Base-by-base conservation (phyloP, 2,329 filamentous ascomycete species). In the Fusarium siculi region DNA sequence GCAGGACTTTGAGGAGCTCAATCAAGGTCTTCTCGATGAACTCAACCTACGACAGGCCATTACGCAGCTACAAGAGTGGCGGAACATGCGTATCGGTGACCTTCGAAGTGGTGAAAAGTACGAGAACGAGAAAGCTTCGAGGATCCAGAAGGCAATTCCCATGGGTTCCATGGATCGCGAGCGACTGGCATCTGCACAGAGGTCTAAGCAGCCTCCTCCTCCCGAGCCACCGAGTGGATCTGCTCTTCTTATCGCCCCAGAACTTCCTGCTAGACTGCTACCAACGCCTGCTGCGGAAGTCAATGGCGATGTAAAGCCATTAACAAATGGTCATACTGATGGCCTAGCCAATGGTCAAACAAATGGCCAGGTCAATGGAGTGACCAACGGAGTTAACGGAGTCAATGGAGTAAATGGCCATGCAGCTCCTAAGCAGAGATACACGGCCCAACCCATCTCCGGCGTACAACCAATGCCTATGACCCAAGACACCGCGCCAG, bases 41-140 rank as follows among this genome's bases (percentile, higher is more conserved):
- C 90, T 96, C 72, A 97, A 97, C 75, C 85, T 99, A 23, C 91
- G 96, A 5, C 92, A 97, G 79, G 96, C 96, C 42, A 97, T 99
- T 66, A 74, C 88, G 0, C 96, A 98, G 80, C 86, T 99, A 6
- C 96, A 98, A 79, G 96, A 98, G 78, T 99, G 96, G 96, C 91
- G 96, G 37, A 89, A 89, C 52, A 90, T 94, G 83, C 91, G 92
- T 25, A 96, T 99, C 69, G 93, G 92, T 2, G 95, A 97, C 71
- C 87, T 99, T 16, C 91, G 92, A 63, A 91, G 91, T 30, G 96
- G 96, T 36, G 94, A 97, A 80, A 97, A 96, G 80, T 99, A 96
- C 79, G 96, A 99, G 82, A 86, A 90, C 23, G 96, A 98, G 72
- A 99, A 98, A 83, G 87, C 92, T 39, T 84, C 89, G 63, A 89